These are phyloP conservation scores for Picea abies DNA, from an alignment of 83 land plant genomes.

Conservation along the genomic window DNA sequence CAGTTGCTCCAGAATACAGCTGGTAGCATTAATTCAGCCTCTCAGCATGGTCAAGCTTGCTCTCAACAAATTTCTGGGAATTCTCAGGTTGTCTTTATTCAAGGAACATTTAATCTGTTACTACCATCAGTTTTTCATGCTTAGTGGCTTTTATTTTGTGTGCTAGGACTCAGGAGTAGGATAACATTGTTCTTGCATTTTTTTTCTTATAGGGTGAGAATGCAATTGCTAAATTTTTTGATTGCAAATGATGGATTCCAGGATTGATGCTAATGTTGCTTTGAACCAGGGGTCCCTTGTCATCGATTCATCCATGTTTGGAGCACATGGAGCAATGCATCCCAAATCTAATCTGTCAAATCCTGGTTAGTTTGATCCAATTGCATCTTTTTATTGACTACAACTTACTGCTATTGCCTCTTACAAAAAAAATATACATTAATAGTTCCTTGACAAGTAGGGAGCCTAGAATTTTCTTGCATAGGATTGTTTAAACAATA, in stretches of 20 bases:
- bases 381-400: not conserved
- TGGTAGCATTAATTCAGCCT: not conserved
- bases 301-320: not conserved
- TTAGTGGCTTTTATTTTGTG: not conserved
- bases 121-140: not conserved
- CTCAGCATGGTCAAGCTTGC: slow-evolving; percentile 2
- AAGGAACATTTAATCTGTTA: not conserved
- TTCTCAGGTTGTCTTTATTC: not conserved
- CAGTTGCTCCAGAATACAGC: not conserved
- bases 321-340: not conserved
- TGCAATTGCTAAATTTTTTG: not conserved
- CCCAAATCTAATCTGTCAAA: not conserved
- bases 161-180: not conserved
- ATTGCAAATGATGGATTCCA: not conserved
- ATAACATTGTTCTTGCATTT: not conserved
- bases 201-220: not conserved
- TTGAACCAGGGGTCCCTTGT: slow-evolving; percentile 6
- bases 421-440: not conserved
- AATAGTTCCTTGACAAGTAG: not conserved
- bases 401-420: not conserved
- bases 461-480: not conserved
- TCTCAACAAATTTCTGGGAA: not conserved
- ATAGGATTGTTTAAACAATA: not conserved
- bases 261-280: not conserved
- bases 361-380: not conserved